A percentile compares a stretch with the other conserved stretches of the same genome.
These are phyloP conservation scores for Clonostachys solani DNA, from an alignment of 2,329 filamentous ascomycete genomes.

Conservation along the genomic window DNA sequence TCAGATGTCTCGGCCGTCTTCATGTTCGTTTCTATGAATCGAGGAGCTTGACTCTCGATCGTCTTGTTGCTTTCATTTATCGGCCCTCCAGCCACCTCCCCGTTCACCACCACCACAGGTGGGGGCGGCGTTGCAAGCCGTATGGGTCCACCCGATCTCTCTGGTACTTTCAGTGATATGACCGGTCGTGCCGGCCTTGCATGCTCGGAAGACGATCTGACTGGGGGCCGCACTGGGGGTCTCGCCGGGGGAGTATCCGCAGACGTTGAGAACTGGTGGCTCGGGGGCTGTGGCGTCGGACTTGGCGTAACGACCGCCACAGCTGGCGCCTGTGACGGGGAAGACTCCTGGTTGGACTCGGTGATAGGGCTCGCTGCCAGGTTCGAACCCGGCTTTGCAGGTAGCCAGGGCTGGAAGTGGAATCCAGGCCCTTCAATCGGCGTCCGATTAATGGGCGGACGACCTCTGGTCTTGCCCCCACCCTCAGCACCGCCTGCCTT, in stretches of 20 bases:
- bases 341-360: neutral
- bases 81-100: neutral
- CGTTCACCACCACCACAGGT: constrained; percentile 25
- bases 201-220: neutral
- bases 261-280: neutral
- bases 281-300: neutral
- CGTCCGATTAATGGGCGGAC: constrained; percentile 66
- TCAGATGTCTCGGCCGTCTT: neutral
- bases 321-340: neutral
- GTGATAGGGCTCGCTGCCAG: constrained; percentile 9
- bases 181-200: constrained; percentile 23
- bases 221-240: neutral
- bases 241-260: neutral
- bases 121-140: constrained; percentile 50
- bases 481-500: constrained; percentile 58
- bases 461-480: constrained; percentile 69
- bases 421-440: constrained; percentile 63
- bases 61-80: neutral
- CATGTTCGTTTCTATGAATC: neutral
- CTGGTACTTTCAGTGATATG: constrained; percentile 35
- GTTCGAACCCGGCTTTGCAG: constrained; percentile 33
- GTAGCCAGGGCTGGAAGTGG: constrained; percentile 54
- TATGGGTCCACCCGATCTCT: constrained; percentile 55
- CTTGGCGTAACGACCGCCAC: neutral
- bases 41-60: neutral